Percentiles rank a stretch among this genome's conserved stretches.
phyloP scores from a whole-genome alignment of 352 stramenopile species.

The Pythium guiyangense region DNA sequence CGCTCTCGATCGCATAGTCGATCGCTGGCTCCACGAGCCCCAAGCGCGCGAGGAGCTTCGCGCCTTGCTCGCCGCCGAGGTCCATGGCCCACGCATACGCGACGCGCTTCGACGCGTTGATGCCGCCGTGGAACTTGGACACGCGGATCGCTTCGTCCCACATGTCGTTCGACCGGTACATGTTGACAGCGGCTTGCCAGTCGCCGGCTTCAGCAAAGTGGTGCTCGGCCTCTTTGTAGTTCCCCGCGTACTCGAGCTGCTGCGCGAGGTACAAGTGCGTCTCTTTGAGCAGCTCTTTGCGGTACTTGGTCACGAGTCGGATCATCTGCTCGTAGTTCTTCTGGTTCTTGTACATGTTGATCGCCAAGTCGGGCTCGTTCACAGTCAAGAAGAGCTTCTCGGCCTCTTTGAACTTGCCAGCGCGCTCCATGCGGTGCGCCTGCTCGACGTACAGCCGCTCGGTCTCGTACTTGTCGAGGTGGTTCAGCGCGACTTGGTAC shows the following conservation, averaged over 20 bases:
- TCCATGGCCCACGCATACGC: constrained; percentile 93
- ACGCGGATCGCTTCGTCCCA: constrained; percentile 95
- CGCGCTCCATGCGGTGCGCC: constrained; percentile 87
- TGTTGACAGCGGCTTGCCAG: constrained; percentile 92
- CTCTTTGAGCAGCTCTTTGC: constrained; percentile 92
- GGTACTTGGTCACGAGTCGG: constrained; percentile 90
- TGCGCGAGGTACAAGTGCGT: constrained; percentile 91
- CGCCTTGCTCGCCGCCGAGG: constrained; percentile 84
- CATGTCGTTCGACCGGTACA: constrained; percentile 93
- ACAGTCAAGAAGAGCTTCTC: constrained; percentile 93
- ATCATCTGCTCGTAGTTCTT: constrained; percentile 96
- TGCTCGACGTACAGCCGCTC: constrained; percentile 91
- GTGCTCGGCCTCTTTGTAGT: constrained; percentile 91
- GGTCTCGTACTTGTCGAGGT: constrained; percentile 92
- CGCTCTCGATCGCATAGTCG: constrained; percentile 91
- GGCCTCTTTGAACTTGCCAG: constrained; percentile 90
- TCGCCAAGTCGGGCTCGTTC: constrained; percentile 90
- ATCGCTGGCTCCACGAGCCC: constrained; percentile 92
- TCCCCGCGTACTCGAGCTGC: constrained; percentile 91
- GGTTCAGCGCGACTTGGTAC: constrained; percentile 90
- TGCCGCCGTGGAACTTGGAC: constrained; percentile 90
- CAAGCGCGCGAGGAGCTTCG: constrained; percentile 89
- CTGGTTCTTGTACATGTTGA: constrained; percentile 97
- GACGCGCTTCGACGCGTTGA: constrained; percentile 91
- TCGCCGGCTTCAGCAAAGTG: constrained; percentile 90